Percentiles rank a stretch among this genome's conserved stretches.
phyloP scores from a whole-genome alignment of 2,329 filamentous ascomycete genomes.

The Sclerotinia glacialis region DNA sequence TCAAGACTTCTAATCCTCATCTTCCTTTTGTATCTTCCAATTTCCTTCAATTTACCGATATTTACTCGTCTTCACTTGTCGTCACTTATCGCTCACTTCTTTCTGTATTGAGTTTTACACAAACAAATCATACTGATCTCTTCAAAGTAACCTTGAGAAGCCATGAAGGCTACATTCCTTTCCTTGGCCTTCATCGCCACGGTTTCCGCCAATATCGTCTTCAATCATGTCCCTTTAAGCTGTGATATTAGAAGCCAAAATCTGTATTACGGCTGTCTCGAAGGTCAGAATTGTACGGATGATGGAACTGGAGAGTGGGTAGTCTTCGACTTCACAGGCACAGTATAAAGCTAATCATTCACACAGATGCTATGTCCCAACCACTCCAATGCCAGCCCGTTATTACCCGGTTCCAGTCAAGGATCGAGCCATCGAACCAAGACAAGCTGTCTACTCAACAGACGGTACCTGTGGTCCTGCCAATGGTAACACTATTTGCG shows the following conservation, averaged over 20 bases:
- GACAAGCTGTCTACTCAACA: constrained; percentile 44
- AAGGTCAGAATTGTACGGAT: constrained; percentile 35
- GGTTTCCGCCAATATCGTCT: constrained; percentile 48
- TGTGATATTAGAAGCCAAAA: constrained; percentile 41
- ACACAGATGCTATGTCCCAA: constrained; percentile 32
- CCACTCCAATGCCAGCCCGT: constrained; percentile 17
- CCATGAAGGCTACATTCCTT: constrained; percentile 35
- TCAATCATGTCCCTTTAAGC: constrained; percentile 46
- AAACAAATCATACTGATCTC: constrained; percentile 12
- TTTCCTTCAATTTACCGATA: not conserved
- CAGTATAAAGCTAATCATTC: constrained; percentile 7
- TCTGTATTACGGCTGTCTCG: constrained; percentile 38
- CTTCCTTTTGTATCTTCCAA: not conserved
- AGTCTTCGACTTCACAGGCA: not conserved
- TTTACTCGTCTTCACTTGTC: not conserved
- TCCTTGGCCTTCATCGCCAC: constrained; percentile 40
- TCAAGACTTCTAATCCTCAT: not conserved
- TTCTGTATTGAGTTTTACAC: not conserved
- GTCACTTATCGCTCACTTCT: not conserved
- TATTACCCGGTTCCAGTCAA: constrained; percentile 5
- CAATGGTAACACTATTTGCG: constrained; percentile 38
- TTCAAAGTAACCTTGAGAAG: constrained; percentile 25
- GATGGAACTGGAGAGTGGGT: constrained; percentile 31
- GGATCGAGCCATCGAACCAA: constrained; percentile 23
- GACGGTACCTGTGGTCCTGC: constrained; percentile 41